Evolutionary conservation across 2,329 filamentous ascomycete species (phyloP).

Genomic region (Trichoderma brevicompactum): DNA sequence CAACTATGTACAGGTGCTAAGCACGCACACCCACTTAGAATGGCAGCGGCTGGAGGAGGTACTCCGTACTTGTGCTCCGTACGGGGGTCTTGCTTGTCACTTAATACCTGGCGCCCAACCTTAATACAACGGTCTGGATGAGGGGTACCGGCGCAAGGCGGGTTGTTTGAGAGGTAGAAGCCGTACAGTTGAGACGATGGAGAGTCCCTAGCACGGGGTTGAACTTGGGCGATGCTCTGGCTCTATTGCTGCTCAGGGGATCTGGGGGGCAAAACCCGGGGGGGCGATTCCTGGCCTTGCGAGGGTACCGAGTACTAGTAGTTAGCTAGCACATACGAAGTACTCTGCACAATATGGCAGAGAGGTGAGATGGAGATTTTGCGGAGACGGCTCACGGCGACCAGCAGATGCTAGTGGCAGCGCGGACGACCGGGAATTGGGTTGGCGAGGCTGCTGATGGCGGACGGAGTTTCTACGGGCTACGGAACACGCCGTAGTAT

Average conservation of each 20-base stretch:
- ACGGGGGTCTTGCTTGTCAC: not conserved
- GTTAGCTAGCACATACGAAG: not conserved
- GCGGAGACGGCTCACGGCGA: slow-evolving; percentile 6
- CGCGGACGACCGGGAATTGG: not conserved
- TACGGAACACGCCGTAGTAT: not conserved
- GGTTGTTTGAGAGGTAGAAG: not conserved
- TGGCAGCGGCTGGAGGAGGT: not conserved
- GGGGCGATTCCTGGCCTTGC: not conserved
- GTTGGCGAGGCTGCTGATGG: not conserved
- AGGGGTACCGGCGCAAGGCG: not conserved
- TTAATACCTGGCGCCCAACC: not conserved
- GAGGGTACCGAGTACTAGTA: too few relatives aligned
- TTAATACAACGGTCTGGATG: not conserved
- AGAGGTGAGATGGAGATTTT: slow-evolving; percentile 4
- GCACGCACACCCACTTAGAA: slow-evolving; percentile 3
- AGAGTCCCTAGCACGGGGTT: not conserved
- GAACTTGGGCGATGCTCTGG: not conserved
- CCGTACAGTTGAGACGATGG: not conserved
- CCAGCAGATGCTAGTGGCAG: slow-evolving; percentile 9
- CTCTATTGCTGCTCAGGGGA: not conserved
- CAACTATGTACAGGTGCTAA: not conserved
- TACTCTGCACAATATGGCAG: not conserved
- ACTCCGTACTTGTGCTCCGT: not conserved
- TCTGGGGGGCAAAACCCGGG: not conserved
- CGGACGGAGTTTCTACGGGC: too few relatives aligned